Evolutionary conservation across 2,329 filamentous ascomycete genomes (phyloP), one percentile per base, ranked within the genome.

Genomic region (Epichloe festucae): DNA sequence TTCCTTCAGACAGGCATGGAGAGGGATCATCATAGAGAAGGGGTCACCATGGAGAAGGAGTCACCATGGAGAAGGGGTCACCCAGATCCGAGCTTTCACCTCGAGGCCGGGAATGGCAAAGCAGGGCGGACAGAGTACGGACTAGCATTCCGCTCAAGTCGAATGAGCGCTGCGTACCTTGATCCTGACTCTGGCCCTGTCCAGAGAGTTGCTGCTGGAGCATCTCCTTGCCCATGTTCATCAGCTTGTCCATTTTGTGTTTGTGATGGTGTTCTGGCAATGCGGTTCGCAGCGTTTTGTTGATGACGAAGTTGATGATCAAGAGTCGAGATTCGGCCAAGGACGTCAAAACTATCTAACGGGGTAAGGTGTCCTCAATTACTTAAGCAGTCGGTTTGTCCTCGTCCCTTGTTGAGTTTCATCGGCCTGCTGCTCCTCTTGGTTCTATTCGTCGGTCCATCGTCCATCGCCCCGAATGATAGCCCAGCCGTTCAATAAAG

Each of bases 161-260:
- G 4, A 43, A 19, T 12, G 10, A 19, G 7, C 15, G 17, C 41
- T 31, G 27, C 27, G 27, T 31, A 31, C 27, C 27, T 31, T 31
- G 27, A 53, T 43, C 44, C 46, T 53, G 48, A 5, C n/a, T 36
- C 27, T 49, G 48, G 3, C 36, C 49, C 17, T 53, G 45, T 17
- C 49, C 52, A 17, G 52, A 50, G 39, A 51, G 31, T 17, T 46
- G 49, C 49, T 51, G 44, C 49, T 49, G 48, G 21, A 53, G 52
- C 41, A 53, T 46, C 31, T 69, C 64, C 58, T 67, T 69, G 51
- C 66, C 69, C 19, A 61, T 62, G 58, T 56, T 66, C 55, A 71
- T 53, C 53, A 71, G 53, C 51, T 65, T 67, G 42, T 71, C 67
- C 69, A 71, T 71, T 34, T 17, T 12, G n/a, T 4, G 6, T n/a